Conservation (phyloP, 2,329 filamentous ascomycete species). For the Ophiostoma sp. region DNA sequence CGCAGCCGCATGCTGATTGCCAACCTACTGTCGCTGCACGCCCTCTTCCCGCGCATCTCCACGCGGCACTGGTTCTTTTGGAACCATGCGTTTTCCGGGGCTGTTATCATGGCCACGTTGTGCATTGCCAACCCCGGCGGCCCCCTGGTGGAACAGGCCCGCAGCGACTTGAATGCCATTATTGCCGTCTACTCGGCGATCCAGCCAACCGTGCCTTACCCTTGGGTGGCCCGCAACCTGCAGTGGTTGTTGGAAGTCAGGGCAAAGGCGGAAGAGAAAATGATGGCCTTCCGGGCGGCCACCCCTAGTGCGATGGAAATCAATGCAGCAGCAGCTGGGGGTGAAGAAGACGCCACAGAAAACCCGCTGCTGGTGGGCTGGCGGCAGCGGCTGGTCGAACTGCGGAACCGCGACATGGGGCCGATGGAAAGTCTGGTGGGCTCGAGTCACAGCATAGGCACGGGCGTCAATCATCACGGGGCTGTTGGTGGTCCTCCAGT, state of each 20-base stretch:
- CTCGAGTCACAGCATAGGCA: neutral
- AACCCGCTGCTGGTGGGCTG: slow-evolving; percentile 15
- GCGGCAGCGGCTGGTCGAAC: slow-evolving; percentile 17
- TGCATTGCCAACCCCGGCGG: slow-evolving; percentile 14
- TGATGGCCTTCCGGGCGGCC: neutral
- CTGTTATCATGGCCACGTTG: slow-evolving; percentile 16
- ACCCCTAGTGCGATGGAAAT: neutral
- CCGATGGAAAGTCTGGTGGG: neutral
- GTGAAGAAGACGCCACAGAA: slow-evolving; percentile 1
- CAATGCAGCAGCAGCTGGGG: neutral
- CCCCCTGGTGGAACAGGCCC: slow-evolving; percentile 9
- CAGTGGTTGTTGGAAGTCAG: slow-evolving; percentile 11
- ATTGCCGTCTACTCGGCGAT: slow-evolving; percentile 11
- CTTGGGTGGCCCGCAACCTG: slow-evolving; percentile 13
- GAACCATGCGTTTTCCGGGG: slow-evolving; percentile 13
- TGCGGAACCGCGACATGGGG: neutral
- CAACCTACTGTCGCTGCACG: slow-evolving; percentile 17
- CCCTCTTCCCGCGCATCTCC: slow-evolving; percentile 12
- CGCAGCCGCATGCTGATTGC: slow-evolving; percentile 20
- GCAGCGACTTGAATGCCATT: slow-evolving; percentile 11
- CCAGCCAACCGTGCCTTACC: slow-evolving; percentile 2
- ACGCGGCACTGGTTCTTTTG: slow-evolving; percentile 21
- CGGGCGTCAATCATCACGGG: neutral
- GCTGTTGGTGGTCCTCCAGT: too few relatives aligned
- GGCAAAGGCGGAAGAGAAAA: slow-evolving; percentile 8